phyloP scores from a whole-genome alignment of 148 eudicot genomes.

The Fagopyrum homotropicum region DNA sequence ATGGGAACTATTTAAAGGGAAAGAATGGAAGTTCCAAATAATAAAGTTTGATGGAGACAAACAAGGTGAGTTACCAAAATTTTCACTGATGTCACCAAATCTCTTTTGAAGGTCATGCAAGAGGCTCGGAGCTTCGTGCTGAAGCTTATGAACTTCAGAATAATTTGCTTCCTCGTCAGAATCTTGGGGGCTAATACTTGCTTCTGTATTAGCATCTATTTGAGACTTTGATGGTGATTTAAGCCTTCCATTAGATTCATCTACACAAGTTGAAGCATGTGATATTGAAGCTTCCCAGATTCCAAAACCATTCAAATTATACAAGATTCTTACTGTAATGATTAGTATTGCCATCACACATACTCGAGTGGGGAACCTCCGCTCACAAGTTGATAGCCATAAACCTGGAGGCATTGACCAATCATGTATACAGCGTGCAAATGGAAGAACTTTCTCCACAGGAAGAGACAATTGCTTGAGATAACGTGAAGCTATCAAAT shows the following conservation, averaged over 20 bases:
- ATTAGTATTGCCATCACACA: slow-evolving; percentile 78
- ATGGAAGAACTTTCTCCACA: slow-evolving; percentile 50
- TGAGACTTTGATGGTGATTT: slow-evolving; percentile 12
- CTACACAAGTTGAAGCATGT: slow-evolving; percentile 20
- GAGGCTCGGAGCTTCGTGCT: slow-evolving; percentile 45
- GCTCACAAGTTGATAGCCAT: slow-evolving; percentile 57
- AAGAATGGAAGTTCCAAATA: slow-evolving; percentile 1
- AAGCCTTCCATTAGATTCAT: slow-evolving; percentile 14
- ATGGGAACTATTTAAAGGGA: neutral
- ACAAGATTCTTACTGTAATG: slow-evolving; percentile 58
- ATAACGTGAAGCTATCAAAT: slow-evolving; percentile 61
- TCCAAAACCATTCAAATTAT: slow-evolving; percentile 81
- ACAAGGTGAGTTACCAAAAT: slow-evolving; percentile 33
- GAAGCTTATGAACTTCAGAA: slow-evolving; percentile 23
- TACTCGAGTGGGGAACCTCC: slow-evolving; percentile 64
- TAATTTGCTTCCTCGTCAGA: slow-evolving; percentile 17
- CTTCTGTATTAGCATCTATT: slow-evolving; percentile 16
- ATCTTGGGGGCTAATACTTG: slow-evolving; percentile 13
- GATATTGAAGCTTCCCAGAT: slow-evolving; percentile 69
- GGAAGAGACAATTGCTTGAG: slow-evolving; percentile 57
- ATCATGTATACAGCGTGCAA: slow-evolving; percentile 54
- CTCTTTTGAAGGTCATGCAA: slow-evolving; percentile 47
- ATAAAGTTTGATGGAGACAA: neutral
- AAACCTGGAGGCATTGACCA: slow-evolving; percentile 89
- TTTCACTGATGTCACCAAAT: slow-evolving; percentile 34